Base-by-base conservation (phyloP, 805 yeast genomes). In the Wickerhamomyces chambardii region DNA sequence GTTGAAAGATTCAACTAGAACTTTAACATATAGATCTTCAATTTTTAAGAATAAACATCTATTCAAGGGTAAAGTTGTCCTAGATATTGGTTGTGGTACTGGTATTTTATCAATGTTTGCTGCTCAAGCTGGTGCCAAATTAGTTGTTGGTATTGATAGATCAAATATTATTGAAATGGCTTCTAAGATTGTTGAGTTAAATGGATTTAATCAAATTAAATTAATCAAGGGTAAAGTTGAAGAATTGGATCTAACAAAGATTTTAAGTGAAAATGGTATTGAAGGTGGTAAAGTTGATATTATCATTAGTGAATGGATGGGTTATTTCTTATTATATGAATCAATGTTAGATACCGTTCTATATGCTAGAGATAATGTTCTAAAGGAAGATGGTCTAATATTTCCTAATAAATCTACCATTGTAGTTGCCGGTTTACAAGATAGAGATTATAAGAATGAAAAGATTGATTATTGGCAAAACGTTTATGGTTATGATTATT, bases 71-170 rank as follows among this genome's bases (percentile, higher is more conserved):
- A 92, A 92, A 66, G 64, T 90, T 41, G 99, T 92, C 7, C 68
- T 92, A 38, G 99, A 92, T 63, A 98, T 92, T 38, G 99, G 99
- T 33, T 94, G 98, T 61, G 99, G 99, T 47, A 92, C 98, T 16
- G 99, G 98, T 48, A 87, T 92, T 46, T 65, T 92, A 43, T 89
- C 97, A 18, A 85, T 92, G 95, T 92, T 92, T 68, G 97, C 97
- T 15, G 96, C 90, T 34, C 81, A 80, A 55, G 95, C 97, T n/a
- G 99, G 98, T 45, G 98, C 98, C 43, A 86, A 87, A 59, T 97
- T 87, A 55, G 98, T 92, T 36, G 82, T 87, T 59, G 95, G 95
- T 33, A 97, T 92, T 36, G 99, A 92, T 62, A 87, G 89, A 89
- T 86, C 96, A 17, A 84, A 84, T 56, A 92, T 92, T 58, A 92